Conservation (phyloP, 805 yeast species). For the Metschnikowia noctiluminum region DNA sequence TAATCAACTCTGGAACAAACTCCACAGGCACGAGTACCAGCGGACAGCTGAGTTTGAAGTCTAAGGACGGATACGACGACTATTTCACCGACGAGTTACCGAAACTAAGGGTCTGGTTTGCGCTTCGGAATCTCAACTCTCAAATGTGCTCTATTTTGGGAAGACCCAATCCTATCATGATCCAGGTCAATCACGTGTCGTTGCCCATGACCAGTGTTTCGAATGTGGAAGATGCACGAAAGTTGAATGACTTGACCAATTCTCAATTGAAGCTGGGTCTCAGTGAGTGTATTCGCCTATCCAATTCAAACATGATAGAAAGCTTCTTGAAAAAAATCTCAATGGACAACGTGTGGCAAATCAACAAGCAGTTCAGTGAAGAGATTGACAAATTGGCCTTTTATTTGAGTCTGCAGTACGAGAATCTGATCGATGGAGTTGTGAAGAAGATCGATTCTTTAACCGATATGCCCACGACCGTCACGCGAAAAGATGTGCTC, state of each 20-base stretch:
- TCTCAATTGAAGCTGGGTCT: constrained; percentile 44
- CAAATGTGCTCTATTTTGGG: constrained; percentile 51
- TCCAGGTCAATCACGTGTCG: constrained; percentile 33
- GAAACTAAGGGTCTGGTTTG: constrained; percentile 49
- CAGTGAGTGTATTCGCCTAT: constrained; percentile 46
- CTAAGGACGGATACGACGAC: constrained; percentile 17
- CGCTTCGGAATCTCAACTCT: constrained; percentile 45
- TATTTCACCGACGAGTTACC: constrained; percentile 22
- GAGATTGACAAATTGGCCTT: constrained; percentile 39
- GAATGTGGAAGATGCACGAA: constrained; percentile 6
- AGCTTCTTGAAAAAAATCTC: constrained; percentile 47
- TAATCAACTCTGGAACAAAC: no score
- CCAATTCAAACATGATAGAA: constrained; percentile 50
- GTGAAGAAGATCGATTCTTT: constrained; percentile 19
- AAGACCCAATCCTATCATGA: constrained; percentile 49
- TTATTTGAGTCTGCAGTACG: constrained; percentile 18
- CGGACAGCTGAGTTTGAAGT: no score
- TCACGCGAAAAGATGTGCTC: constrained; percentile 34
- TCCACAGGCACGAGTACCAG: no score
- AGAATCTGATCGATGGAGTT: constrained; percentile 12
- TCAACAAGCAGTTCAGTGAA: constrained; percentile 40
- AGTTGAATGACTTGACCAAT: constrained; percentile 19
- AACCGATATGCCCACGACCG: constrained; percentile 20
- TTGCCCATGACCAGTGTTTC: constrained; percentile 21
- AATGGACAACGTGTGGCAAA: constrained; percentile 36